Evolutionary conservation across 2,329 filamentous ascomycete genomes (phyloP).

Genomic region (Pseudocercospora cruenta): DNA sequence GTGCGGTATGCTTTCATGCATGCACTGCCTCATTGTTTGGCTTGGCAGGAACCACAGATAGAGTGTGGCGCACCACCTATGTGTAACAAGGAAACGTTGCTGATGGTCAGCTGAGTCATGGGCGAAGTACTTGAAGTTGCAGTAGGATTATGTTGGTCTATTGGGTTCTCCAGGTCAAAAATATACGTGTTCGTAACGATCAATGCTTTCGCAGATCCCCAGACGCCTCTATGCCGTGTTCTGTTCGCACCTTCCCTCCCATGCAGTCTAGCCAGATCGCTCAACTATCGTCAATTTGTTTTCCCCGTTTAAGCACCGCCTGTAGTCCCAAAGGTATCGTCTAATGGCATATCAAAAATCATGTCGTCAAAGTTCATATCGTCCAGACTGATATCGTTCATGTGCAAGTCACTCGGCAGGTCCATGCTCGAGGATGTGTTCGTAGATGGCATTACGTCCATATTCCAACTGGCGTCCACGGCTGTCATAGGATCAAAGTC

Average conservation of each 20-base stretch:
- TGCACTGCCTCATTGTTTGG: background rate
- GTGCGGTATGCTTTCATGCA: background rate
- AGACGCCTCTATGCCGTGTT: background rate
- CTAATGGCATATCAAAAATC: constrained; percentile 35
- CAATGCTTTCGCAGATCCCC: background rate
- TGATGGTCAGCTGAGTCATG: background rate
- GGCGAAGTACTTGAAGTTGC: background rate
- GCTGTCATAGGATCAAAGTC: background rate
- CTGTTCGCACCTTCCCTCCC: background rate
- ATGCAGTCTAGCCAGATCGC: background rate
- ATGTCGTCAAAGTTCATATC: constrained; percentile 26
- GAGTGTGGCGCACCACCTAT: background rate
- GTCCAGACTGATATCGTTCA: constrained; percentile 30
- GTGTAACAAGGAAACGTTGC: background rate
- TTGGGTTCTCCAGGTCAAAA: background rate
- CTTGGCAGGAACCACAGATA: constrained; percentile 12
- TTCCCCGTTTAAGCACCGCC: background rate
- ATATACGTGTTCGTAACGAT: background rate
- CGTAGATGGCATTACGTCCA: constrained; percentile 1
- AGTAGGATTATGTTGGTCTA: background rate
- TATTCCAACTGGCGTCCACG: constrained; percentile 16
- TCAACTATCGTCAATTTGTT: background rate
- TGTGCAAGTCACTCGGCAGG: constrained; percentile 22
- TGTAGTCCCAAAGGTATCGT: constrained; percentile 21
- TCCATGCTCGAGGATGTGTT: constrained; percentile 6